phyloP scores from a whole-genome alignment of 1,284 basidiomycete genomes.

The Apiotrichum porosum region DNA sequence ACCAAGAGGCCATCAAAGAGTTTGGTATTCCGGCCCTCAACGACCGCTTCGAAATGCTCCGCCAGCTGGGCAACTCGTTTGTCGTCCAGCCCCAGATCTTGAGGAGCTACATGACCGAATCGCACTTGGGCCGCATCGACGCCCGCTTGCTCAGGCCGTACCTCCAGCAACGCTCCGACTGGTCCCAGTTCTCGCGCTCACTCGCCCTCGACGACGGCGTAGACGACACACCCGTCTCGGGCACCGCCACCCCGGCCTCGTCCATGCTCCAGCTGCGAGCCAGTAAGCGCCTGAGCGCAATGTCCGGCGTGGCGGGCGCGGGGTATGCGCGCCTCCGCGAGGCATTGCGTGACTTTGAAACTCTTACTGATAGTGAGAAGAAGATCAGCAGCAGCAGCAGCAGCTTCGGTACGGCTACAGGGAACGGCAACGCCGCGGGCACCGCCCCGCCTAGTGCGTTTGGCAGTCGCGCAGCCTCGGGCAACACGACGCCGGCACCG shows the following conservation, averaged over 20 bases:
- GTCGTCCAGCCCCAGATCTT: slow-evolving; percentile 88
- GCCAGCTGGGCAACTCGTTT: slow-evolving; percentile 95
- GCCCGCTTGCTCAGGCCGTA: slow-evolving; percentile 82
- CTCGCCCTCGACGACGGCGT: slow-evolving; percentile 37
- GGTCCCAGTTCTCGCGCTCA: slow-evolving; percentile 39
- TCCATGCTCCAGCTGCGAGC: slow-evolving; percentile 8
- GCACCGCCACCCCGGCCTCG: slow-evolving; percentile 6
- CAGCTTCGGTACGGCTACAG: neutral
- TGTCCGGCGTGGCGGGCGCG: slow-evolving; percentile 42
- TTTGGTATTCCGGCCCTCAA: slow-evolving; percentile 78
- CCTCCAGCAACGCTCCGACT: slow-evolving; percentile 84
- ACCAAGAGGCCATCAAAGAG: slow-evolving; percentile 81
- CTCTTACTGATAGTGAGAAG: slow-evolving; percentile 5
- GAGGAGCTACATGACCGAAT: slow-evolving; percentile 86
- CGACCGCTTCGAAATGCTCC: slow-evolving; percentile 97
- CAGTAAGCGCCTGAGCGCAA: slow-evolving; percentile 23
- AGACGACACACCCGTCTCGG: neutral
- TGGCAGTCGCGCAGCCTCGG: no score
- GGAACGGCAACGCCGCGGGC: neutral
- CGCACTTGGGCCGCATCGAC: slow-evolving; percentile 87
- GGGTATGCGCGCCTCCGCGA: slow-evolving; percentile 45
- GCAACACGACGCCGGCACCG: no score
- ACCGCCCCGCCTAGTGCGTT: neutral
- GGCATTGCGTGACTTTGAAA: slow-evolving; percentile 46
- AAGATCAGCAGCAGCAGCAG: neutral